A percentile compares a stretch with the other conserved stretches of the same genome.
Conservation (phyloP, 306 rosid genomes). For the Alnus rubra region DNA sequence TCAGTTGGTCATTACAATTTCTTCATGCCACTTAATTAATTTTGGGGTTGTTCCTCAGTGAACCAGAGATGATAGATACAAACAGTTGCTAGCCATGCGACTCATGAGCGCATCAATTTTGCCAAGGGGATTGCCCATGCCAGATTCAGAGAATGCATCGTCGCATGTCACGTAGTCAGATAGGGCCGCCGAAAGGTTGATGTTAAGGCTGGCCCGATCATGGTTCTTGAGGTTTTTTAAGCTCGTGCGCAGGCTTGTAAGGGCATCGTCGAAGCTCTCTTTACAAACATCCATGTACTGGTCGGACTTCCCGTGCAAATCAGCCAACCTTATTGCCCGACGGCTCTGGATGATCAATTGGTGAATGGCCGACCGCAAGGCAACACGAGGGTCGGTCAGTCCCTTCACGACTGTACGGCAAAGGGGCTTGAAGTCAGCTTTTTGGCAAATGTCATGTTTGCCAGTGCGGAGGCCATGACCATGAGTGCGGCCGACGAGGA, state of each 20-base stretch:
- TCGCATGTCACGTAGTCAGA: not conserved
- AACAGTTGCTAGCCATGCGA: not conserved
- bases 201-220: conserved; percentile 4
- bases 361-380: not conserved
- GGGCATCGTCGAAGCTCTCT: conserved; percentile 4
- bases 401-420: conserved; percentile 3
- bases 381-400: not conserved
- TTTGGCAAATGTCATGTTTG: not conserved
- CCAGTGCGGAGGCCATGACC: not conserved
- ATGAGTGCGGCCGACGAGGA: not conserved
- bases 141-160: not conserved
- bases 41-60: not conserved
- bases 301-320: not conserved
- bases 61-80: not conserved
- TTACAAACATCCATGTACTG: not conserved
- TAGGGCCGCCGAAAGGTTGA: not conserved
- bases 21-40: not conserved
- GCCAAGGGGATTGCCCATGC: not conserved
- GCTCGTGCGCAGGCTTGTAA: conserved; percentile 2
- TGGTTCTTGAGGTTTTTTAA: not conserved
- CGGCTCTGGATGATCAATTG: not conserved
- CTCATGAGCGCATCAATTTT: not conserved
- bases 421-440: conserved; percentile 2
- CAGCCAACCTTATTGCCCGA: not conserved
- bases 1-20: not conserved